Evolutionary conservation across 176 grass and related monocot species (phyloP).

Genomic region (Puccinellia tenuiflora): DNA sequence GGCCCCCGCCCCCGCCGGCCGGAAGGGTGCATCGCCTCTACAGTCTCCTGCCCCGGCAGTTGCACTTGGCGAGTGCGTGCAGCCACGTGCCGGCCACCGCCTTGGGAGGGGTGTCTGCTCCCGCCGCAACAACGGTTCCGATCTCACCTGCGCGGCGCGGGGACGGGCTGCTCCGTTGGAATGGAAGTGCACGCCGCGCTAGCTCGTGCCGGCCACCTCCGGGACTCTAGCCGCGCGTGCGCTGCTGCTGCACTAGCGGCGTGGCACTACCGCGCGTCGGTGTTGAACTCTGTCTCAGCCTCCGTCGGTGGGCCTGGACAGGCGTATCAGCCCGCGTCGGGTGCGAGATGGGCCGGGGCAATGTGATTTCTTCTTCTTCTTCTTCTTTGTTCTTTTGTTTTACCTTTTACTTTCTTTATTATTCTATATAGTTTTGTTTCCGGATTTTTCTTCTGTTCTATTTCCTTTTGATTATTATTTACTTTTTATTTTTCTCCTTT

Average conservation of each 20-base stretch:
- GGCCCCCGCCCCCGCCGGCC: not conserved
- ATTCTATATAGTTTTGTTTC: no score
- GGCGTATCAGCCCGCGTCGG: no score
- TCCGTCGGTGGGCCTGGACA: no score
- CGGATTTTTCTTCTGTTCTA: no score
- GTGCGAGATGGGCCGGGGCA: no score
- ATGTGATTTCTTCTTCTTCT: no score
- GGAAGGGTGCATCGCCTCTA: no score
- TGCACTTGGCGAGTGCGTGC: constrained; percentile 18
- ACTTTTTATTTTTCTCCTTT: no score
- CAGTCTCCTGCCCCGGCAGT: constrained; percentile 11
- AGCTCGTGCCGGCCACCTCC: not conserved
- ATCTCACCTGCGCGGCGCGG: not conserved
- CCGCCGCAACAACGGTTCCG: not conserved
- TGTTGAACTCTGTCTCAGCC: no score
- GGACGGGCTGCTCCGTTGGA: not conserved
- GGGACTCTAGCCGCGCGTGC: not conserved
- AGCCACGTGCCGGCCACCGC: not conserved
- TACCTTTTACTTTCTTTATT: no score
- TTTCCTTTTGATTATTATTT: no score
- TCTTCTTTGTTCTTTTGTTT: no score
- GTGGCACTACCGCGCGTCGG: not conserved
- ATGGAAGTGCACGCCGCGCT: not conserved
- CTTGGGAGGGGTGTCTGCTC: not conserved
- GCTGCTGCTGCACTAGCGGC: not conserved